A percentile compares a stretch with the other conserved stretches of the same genome.
Evolutionary conservation across 805 yeast species (phyloP).

Genomic region (Yarrowia porcina): DNA sequence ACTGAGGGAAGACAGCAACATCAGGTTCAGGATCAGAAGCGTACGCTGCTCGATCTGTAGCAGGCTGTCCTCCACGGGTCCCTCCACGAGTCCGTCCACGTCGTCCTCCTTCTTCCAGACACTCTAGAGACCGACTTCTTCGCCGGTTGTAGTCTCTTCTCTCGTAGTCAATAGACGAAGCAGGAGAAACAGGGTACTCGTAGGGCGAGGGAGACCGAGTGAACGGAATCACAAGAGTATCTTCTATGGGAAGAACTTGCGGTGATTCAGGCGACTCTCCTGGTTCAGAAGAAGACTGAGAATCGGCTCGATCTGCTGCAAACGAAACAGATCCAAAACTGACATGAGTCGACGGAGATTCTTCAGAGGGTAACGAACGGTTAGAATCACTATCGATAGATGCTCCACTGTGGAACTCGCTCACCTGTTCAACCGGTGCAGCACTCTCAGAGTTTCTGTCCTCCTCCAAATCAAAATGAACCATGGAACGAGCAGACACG

Average conservation of each 20-base stretch:
- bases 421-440: background rate
- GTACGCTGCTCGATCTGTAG: background rate
- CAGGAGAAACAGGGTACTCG: constrained; percentile 7
- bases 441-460: background rate
- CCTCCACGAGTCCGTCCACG: background rate
- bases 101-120: background rate
- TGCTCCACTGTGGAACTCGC: background rate
- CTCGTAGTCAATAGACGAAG: background rate
- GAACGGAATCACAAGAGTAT: constrained; percentile 10
- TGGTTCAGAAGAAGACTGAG: background rate
- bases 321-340: constrained; percentile 1
- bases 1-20: background rate
- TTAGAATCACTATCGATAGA: background rate
- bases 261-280: constrained; percentile 10
- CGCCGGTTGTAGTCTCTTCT: constrained; percentile 5
- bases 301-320: background rate
- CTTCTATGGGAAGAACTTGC: background rate
- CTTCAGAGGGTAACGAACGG: background rate
- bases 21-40: constrained; percentile 15
- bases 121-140: background rate
- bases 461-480: background rate
- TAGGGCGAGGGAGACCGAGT: constrained; percentile 10
- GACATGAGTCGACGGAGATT: background rate
- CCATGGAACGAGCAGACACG: background rate
- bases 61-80: background rate